Percentiles rank a stretch among this genome's conserved stretches.
phyloP scores from a whole-genome alignment of 257 asterid genomes.

The Scutellaria minor region DNA sequence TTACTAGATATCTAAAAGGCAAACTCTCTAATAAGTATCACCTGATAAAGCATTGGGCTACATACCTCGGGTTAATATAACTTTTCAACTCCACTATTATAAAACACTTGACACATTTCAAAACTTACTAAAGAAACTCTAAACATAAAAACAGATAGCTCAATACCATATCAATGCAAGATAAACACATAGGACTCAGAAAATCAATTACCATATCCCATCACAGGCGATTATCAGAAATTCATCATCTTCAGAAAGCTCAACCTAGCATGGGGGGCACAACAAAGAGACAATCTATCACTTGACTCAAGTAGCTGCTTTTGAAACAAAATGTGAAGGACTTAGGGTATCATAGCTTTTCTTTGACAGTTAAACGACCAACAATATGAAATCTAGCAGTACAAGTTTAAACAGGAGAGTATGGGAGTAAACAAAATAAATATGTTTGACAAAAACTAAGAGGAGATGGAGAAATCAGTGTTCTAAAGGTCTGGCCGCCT shows the following conservation, averaged over 20 bases:
- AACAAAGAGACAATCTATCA: slow-evolving; percentile 36
- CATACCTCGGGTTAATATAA: slow-evolving; percentile 9
- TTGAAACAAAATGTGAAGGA: slow-evolving; percentile 14
- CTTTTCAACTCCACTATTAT: slow-evolving; percentile 12
- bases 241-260: slow-evolving; percentile 79
- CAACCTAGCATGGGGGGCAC: slow-evolving; percentile 55
- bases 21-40: slow-evolving; percentile 12
- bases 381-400: not conserved
- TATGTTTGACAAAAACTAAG: slow-evolving; percentile 4
- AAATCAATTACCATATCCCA: slow-evolving; percentile 84
- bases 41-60: slow-evolving; percentile 18
- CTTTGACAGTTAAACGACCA: slow-evolving; percentile 16
- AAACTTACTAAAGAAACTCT: slow-evolving; percentile 5
- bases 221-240: slow-evolving; percentile 95
- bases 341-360: not conserved
- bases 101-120: slow-evolving; percentile 2
- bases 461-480: slow-evolving; percentile 15
- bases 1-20: not conserved
- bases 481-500: not conserved
- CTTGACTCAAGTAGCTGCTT: slow-evolving; percentile 7
- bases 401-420: slow-evolving; percentile 12
- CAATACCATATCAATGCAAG: slow-evolving; percentile 25
- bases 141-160: slow-evolving; percentile 2
- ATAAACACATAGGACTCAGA: slow-evolving; percentile 17
- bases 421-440: not conserved